These are phyloP conservation scores for Leccinum incarnatum DNA, from an alignment of 768 basidiomycete species.

Conservation along the genomic window DNA sequence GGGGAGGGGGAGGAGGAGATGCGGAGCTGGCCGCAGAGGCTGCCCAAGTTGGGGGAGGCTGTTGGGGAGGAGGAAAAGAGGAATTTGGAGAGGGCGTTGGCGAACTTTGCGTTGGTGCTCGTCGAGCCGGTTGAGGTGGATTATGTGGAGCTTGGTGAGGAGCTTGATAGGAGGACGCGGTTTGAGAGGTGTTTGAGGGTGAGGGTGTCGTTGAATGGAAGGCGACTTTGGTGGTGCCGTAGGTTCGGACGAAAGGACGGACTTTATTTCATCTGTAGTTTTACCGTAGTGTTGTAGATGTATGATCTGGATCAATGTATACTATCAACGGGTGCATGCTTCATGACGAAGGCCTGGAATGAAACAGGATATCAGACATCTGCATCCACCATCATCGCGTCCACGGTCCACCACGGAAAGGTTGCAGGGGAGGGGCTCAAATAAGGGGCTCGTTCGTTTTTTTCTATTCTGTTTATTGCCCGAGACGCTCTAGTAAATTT, in stretches of 20 bases:
- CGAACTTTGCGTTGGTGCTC: slow-evolving; percentile 71
- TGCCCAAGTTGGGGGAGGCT: slow-evolving; percentile 49
- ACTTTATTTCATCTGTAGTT: no score
- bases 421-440: no score
- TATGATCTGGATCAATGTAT: not conserved
- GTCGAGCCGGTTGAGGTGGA: slow-evolving; percentile 73
- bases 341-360: no score
- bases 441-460: no score
- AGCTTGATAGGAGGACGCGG: slow-evolving; percentile 56
- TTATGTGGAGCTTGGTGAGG: slow-evolving; percentile 56
- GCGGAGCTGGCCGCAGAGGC: slow-evolving; percentile 55
- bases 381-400: not conserved
- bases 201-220: slow-evolving; percentile 45
- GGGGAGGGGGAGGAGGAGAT: slow-evolving; percentile 53
- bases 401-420: no score
- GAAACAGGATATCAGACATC: no score
- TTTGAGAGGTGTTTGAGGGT: slow-evolving; percentile 44
- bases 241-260: not conserved
- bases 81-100: slow-evolving; percentile 52
- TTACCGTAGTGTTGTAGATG: no score
- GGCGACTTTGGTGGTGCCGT: slow-evolving; percentile 67
- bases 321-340: no score
- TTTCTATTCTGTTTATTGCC: no score
- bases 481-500: no score
- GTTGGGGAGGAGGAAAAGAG: slow-evolving; percentile 42